Conservation (phyloP, 192 early-diverging fungal genomes). For the Allomyces javanicus region DNA sequence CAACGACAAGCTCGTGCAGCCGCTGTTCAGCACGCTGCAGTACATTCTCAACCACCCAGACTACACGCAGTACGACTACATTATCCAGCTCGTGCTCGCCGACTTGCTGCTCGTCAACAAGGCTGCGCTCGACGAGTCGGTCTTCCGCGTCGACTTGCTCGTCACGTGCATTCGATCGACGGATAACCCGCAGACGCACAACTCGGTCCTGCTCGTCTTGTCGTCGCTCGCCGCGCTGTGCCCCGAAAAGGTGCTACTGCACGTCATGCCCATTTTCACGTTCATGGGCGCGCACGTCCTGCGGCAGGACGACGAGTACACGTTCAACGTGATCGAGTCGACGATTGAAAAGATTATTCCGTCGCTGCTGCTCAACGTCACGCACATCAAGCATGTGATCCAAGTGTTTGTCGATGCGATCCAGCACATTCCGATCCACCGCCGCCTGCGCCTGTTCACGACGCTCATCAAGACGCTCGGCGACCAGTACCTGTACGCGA, state of each 20-base stretch:
- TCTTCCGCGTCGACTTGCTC: constrained; percentile 63
- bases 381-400: constrained; percentile 52
- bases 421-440: constrained; percentile 78
- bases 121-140: constrained; percentile 32
- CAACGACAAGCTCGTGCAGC: constrained; percentile 31
- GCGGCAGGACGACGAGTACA: constrained; percentile 91
- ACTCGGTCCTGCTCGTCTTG: constrained; percentile 67
- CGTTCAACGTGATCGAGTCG: constrained; percentile 81
- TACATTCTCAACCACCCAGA: constrained; percentile 25
- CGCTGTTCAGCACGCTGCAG: constrained; percentile 51
- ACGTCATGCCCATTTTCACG: constrained; percentile 92
- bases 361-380: constrained; percentile 33
- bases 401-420: constrained; percentile 82
- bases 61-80: constrained; percentile 35
- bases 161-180: constrained; percentile 76
- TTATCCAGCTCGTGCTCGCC: constrained; percentile 66
- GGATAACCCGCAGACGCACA: constrained; percentile 87
- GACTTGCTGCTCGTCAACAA: constrained; percentile 16
- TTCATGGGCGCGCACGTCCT: constrained; percentile 93
- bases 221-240: constrained; percentile 59
- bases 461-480: constrained; percentile 66
- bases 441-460: constrained; percentile 70
- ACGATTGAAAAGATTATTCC: constrained; percentile 75
- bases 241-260: constrained; percentile 68
- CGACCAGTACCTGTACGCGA: constrained; percentile 45